Base-by-base conservation (phyloP, 352 stramenopile species). In the Pythium phragmitis region DNA sequence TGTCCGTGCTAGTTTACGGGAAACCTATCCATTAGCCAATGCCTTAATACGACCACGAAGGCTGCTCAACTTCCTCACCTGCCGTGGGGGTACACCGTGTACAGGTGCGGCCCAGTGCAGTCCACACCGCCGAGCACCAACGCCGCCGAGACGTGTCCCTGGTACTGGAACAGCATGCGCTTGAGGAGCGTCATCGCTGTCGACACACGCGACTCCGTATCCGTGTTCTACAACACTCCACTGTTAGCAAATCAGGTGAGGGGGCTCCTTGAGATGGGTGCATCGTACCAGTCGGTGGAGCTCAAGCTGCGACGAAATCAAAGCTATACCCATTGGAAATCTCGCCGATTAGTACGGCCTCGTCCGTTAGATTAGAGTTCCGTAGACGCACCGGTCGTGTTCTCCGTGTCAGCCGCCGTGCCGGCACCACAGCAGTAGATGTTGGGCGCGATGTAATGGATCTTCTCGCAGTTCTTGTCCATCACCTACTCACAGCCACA, bases 401-500 rank as follows among this genome's bases (percentile, higher is more conserved):
- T 99, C 75, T 99, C 96, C 34, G 96, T 99, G 73, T 99, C 97
- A 42, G 97, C 97, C 21, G 97, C 97, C 4, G 96, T 99, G 13
- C 97, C 96, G 7, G 97, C 96, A 43, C 97, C 97, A 62, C 96
- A 99, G 79, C 97, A 99, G 79, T 98, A 99, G 61, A 99, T 99
- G 77, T 99, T 99, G 50, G 96, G 96, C 13, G 97, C 96, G 57
- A 99, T 92, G 87, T 99, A 99, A 75, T 99, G 97, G 70, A 99
- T 99, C 83, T 99, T 99, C 74, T 99, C 94, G 65, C 97, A 99
- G 78, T 99, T 99, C 84, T 99, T 99, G 86, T 99, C 97, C 68
- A 97, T 98, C 14, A 99, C 92, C 73, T 79, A 47, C 23, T 52
- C 51, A 14, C 14, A 30, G 17, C 28, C 48, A 58, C 33, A 61